Evolutionary conservation across 148 eudicot genomes (phyloP), one percentile per base, ranked within the genome.

Genomic region (Vaccinium darrowii): DNA sequence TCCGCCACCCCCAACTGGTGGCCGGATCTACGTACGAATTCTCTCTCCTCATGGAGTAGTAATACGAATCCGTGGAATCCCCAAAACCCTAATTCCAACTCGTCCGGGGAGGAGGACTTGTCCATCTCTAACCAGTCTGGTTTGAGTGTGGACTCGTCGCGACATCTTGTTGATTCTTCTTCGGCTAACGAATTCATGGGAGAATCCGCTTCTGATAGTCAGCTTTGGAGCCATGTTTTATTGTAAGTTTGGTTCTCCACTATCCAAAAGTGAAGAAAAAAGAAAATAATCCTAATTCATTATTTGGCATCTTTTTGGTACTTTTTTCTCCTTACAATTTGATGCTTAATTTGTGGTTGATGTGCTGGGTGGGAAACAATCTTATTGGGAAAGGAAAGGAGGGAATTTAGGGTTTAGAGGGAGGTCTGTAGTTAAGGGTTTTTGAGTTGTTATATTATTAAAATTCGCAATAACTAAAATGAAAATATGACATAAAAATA

Each of bases 51-150:
- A 3, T 84, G 88, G 86, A 76, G 83, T 16, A 72, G 63, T 50
- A 63, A 23, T 15, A 74, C n/a, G 9, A 83, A 75, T 47, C 79
- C 75, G 13, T 73, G 85, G 79, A 80, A 83, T 1, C 69, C 80
- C 60, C 84, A 51, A 74, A 84, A 87, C 54, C 86, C 81, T 84
- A 84, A 80, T 75, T 84, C 86, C 79, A 82, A 84, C 60, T 87
- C 88, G 27, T 79, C 80, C 7, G 83, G 86, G 4, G 88, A 87
- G 21, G 88, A 87, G 53, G 86, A 87, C 54, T 67, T 87, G 11
- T 83, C 88, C 76, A 84, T 87, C 39, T 84, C 86, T 73, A 82
- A 81, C 71, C 87, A 85, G 43, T 87, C 88, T 27, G 81, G 86
- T 16, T 14, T 83, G 5, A 87, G 81, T 53, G 83, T 79, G 58